Base-by-base conservation (phyloP, 2,329 filamentous ascomycete species). In the Teratosphaeria viscida region DNA sequence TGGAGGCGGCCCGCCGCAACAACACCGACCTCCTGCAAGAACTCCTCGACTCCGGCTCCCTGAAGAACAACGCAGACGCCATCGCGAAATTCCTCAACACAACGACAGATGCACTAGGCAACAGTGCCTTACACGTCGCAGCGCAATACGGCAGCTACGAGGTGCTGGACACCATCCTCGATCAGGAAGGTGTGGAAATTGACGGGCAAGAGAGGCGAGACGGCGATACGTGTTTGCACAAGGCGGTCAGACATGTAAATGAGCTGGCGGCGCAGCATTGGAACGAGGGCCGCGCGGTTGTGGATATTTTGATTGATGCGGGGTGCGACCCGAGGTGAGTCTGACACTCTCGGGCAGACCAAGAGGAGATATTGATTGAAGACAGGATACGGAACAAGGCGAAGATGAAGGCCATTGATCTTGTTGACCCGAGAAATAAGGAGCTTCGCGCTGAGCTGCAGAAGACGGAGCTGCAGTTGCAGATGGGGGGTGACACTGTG, bases 1-100 rank as follows among this genome's bases (percentile, higher is more conserved):
- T 97, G 76, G 92, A 95, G 79, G 90, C 94, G 68, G 95, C 89
- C 77, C 90, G 92, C 62, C 85, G 91, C 71, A 92, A 97, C 81
- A 96, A 97, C 77, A 86, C 86, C 66, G 87, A 92, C 58, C 85
- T 97, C 62, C 84, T 97, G 59, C 77, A 83, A 67, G 87, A 94
- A 68, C 82, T 92, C 60, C 81, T 96, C 66, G 76, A 82, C 52
- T 77, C 78, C 65, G 57, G 55, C 27, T 63, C 66, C 1, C 77
- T 83, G 70, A 72, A 73, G 64, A 73, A 76, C 58, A 72, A 78
- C 7, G 75, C 80, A 58, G 81, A 84, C 61, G 81, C 88, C 68
- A 84, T 90, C 62, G 85, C 91, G 37, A 74, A 82, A 56, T 85
- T 95, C 65, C 85, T 99, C 73, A 99, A 99, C 79, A 82, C 84